Conservation (phyloP, 2,329 filamentous ascomycete genomes). For the Fonsecaea pugnacius region DNA sequence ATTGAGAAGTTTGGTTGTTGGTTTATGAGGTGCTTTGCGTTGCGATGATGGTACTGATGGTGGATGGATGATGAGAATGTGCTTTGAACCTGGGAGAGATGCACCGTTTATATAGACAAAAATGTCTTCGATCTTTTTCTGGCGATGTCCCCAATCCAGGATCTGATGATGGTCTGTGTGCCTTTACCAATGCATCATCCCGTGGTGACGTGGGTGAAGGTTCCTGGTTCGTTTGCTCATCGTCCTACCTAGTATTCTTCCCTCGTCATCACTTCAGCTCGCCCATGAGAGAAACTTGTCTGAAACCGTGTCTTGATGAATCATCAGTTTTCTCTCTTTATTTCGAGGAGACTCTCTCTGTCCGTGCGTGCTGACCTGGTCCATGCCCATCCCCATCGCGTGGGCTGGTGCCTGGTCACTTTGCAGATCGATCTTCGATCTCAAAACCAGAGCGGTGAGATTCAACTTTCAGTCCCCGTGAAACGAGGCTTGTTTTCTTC, state of each 20-base stretch:
- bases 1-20: too few relatives aligned
- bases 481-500: not conserved
- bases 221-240: not conserved
- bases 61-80: constrained; percentile 6
- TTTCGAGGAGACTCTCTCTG: not conserved
- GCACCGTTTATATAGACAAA: constrained; percentile 27
- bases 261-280: not conserved
- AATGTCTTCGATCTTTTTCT: not conserved
- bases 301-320: not conserved
- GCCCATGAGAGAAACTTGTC: not conserved
- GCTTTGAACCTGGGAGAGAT: not conserved
- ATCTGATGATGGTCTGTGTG: not conserved
- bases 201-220: not conserved
- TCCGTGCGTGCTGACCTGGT: not conserved
- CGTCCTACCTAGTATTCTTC: not conserved
- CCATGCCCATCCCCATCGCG: not conserved
- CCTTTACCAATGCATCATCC: not conserved
- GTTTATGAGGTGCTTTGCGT: too few relatives aligned
- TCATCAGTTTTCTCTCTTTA: not conserved
- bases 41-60: not conserved
- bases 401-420: not conserved
- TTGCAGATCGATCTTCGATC: constrained; percentile 5
- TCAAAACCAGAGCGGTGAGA: not conserved
- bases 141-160: not conserved
- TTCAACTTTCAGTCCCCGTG: not conserved